Conservation (phyloP, 2,329 filamentous ascomycete species). For the Botrytis porri region DNA sequence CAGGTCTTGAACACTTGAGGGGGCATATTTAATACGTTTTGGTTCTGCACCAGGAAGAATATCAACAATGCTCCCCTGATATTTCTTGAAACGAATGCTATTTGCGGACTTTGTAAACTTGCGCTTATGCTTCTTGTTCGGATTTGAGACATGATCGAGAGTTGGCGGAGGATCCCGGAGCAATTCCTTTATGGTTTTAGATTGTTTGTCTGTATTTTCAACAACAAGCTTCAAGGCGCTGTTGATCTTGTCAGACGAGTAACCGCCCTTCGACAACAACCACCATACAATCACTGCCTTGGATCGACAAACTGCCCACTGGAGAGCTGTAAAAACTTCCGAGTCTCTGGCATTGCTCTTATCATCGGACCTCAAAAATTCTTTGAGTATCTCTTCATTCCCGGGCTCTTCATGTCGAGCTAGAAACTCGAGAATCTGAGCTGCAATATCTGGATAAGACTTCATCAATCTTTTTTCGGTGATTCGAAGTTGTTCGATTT, state of each 20-base stretch:
- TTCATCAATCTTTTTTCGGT: neutral
- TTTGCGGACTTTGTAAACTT: neutral
- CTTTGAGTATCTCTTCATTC: neutral
- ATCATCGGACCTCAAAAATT: neutral
- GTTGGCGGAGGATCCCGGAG: neutral
- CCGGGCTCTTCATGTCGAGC: neutral
- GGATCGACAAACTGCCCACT: neutral
- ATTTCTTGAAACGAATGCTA: too few species aligned
- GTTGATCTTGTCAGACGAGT: neutral
- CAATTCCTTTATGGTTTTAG: neutral
- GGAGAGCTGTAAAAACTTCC: neutral
- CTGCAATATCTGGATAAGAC: neutral
- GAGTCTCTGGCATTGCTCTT: neutral
- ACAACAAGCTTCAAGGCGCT: neutral
- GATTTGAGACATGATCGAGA: neutral
- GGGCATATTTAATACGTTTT: neutral
- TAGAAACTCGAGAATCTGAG: neutral
- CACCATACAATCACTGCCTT: neutral
- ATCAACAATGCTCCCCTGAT: neutral
- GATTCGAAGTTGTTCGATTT: neutral
- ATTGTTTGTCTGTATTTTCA: neutral
- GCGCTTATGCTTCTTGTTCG: neutral
- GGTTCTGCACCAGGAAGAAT: neutral
- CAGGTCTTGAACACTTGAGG: neutral
- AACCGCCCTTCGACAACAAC: neutral